phyloP scores from a whole-genome alignment of 108 stramenopile species.

The Bacterosira constricta region DNA sequence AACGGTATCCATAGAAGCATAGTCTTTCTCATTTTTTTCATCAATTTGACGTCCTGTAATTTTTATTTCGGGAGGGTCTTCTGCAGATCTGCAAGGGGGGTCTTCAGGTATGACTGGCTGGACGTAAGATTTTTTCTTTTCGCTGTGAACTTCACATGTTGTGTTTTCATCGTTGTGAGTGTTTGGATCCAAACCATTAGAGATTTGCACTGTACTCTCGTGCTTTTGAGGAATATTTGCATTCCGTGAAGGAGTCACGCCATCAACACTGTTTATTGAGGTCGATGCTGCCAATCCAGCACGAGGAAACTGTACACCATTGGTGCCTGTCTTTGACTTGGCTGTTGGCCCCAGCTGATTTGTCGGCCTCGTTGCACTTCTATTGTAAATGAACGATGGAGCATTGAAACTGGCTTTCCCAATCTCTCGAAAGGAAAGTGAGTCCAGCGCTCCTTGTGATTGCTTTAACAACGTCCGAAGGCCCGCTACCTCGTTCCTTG shows the following conservation, averaged over 20 bases:
- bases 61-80: constrained; percentile 14
- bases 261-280: not conserved
- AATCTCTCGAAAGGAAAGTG: constrained; percentile 28
- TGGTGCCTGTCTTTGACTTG: not conserved
- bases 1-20: not conserved
- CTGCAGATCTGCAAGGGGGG: constrained; percentile 13
- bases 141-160: not conserved
- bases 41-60: not conserved
- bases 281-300: not conserved
- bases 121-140: not conserved
- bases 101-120: constrained; percentile 4
- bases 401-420: not conserved
- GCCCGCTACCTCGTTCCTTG: constrained; percentile 31
- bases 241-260: not conserved
- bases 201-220: too few relatives aligned
- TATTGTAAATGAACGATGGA: not conserved
- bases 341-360: not conserved
- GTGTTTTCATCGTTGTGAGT: not conserved
- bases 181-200: not conserved
- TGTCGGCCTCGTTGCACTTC: not conserved
- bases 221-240: too few relatives aligned
- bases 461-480: constrained; percentile 38
- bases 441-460: constrained; percentile 40
- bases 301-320: not conserved
- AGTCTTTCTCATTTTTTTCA: not conserved